Evolutionary conservation across 2,329 filamentous ascomycete genomes (phyloP).

Genomic region (Fusarium ramigenum): DNA sequence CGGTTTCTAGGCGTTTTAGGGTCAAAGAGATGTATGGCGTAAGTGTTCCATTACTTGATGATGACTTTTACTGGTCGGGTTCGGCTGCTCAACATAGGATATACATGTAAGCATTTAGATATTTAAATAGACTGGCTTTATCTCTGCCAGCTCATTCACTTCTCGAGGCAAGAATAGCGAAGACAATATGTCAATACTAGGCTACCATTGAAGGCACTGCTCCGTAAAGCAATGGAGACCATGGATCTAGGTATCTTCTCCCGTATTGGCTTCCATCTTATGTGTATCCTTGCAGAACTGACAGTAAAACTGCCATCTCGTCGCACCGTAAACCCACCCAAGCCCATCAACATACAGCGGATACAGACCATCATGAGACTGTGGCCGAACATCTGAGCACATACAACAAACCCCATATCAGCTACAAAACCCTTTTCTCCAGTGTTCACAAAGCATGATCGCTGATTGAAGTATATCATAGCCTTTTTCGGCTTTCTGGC

Average conservation of each 20-base stretch:
- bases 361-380: background rate
- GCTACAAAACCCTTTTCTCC: background rate
- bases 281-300: background rate
- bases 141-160: background rate
- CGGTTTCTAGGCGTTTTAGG: background rate
- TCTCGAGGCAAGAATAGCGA: accelerated
- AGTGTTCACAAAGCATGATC: background rate
- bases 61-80: background rate
- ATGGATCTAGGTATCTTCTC: background rate
- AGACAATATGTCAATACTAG: background rate
- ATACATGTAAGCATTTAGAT: background rate
- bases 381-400: background rate
- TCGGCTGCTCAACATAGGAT: background rate
- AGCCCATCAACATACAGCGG: background rate
- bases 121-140: too few relatives aligned
- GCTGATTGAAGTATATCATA: background rate
- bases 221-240: background rate
- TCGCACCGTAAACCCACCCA: background rate
- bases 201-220: too few relatives aligned
- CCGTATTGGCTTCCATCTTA: background rate
- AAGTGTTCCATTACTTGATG: background rate
- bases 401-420: background rate
- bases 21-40: background rate
- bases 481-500: background rate
- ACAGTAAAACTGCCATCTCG: background rate